Conservation (phyloP, 164 flowering plant genomes). For the Malania oleifera region DNA sequence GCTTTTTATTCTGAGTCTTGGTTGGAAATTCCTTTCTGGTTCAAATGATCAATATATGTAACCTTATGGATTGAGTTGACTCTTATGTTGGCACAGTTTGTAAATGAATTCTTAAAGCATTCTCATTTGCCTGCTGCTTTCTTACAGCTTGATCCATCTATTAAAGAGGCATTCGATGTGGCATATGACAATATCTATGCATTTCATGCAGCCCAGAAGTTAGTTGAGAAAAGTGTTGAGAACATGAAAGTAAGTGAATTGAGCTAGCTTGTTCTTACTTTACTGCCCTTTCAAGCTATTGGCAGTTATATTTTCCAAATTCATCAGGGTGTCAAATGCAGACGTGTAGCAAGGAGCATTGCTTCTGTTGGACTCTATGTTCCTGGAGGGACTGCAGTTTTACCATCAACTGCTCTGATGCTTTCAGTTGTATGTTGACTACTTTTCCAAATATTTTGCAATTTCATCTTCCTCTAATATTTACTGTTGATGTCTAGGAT, state of each 20-base stretch:
- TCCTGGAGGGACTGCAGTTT: conserved; percentile 8
- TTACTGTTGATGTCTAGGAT: neutral
- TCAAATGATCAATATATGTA: too few relatives aligned
- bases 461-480: too few relatives aligned
- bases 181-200: conserved; percentile 7
- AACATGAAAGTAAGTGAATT: conserved; percentile 2
- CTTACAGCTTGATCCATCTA: neutral
- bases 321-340: conserved; percentile 7
- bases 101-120: too few relatives aligned
- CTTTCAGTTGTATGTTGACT: conserved; percentile 3
- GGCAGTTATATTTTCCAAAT: neutral
- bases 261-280: neutral
- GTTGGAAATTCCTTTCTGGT: too few relatives aligned
- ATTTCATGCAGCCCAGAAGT: conserved; percentile 7
- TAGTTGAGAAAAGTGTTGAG: neutral
- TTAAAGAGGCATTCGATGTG: conserved; percentile 7
- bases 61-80: too few relatives aligned
- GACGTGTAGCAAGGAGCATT: conserved; percentile 1
- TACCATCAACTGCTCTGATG: conserved; percentile 5
- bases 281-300: neutral
- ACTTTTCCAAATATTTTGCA: too few relatives aligned
- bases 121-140: neutral
- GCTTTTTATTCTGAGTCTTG: too few relatives aligned
- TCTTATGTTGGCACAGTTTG: too few relatives aligned
- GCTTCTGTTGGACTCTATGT: conserved; percentile 9